Base-by-base conservation (phyloP, 108 stramenopile species). In the Cyclotella kingstonii region DNA sequence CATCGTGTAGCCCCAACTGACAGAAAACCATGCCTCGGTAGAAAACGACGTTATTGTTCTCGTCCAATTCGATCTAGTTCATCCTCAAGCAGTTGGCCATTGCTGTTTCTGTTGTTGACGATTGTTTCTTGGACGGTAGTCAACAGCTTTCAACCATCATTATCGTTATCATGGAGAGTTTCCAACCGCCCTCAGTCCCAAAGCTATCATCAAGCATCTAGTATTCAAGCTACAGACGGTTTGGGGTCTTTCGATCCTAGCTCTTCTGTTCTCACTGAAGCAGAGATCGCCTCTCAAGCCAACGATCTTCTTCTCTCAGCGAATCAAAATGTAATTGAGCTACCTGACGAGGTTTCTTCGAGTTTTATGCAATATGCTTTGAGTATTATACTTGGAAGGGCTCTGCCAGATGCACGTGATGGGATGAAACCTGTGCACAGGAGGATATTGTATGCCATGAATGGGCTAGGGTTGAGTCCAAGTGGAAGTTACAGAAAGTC, bases 341-440 rank as follows among this genome's bases (percentile, higher is more conserved):
- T 93, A 1, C 84, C 78, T 34, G 71, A 62, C 6, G 94, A 95
- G 57, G 55, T 93, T 9, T 63, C 82, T 48, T 59, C 58, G 1
- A 85, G 86, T 28, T 95, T 95, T 76, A 70, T 97, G 76, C 91
- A 95, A 71, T 98, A 98, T 53, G 95, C 97, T 3, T 80, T 98
- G 54, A 84, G 81, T 25, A 96, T 93, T 33, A 98, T 98, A 58
- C 64, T 98, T 52, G 95, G 97, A 0, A 82, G 97, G 5, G 97
- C 97, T 6, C 73, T 98, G 31, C 97, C 97, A 17, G 97, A 98
- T 79, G 95, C 90, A 17, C 78, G 97, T 9, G 97, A 98, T 77
- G 97, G 97, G 44, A 36, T 98, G 50, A 98, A 98, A 64, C 97
- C 97, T 14, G 97, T 98, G 4, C 97, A 98, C 78, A 79, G 97